phyloP scores from a whole-genome alignment of 805 yeast genomes.

The Brettanomyces anomalus region DNA sequence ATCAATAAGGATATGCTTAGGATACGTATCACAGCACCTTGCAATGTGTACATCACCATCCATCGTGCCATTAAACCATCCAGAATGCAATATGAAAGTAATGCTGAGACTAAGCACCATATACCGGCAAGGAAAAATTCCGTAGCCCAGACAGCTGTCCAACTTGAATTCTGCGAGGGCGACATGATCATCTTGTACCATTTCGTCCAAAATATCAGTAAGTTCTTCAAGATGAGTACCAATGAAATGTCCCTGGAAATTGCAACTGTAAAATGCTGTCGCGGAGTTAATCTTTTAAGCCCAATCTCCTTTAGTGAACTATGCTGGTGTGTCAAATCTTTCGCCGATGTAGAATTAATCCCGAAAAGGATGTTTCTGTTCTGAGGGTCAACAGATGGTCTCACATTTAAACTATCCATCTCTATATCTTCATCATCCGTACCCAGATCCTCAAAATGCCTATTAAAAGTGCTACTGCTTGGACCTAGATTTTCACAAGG shows the following conservation, averaged over 20 bases:
- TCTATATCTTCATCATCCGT: slow-evolving; percentile 4
- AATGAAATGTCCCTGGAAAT: slow-evolving; percentile 73
- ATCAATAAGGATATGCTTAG: slow-evolving; percentile 71
- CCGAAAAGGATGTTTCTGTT: slow-evolving; percentile 13
- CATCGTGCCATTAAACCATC: slow-evolving; percentile 90
- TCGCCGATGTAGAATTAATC: slow-evolving; percentile 19
- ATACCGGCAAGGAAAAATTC: slow-evolving; percentile 76
- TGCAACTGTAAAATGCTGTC: slow-evolving; percentile 68
- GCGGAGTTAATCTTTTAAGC: slow-evolving; percentile 60
- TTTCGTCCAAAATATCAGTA: slow-evolving; percentile 17
- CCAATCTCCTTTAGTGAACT: slow-evolving; percentile 49
- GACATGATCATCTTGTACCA: slow-evolving; percentile 19
- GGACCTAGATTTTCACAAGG: background rate
- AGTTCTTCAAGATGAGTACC: slow-evolving; percentile 19
- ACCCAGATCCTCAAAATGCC: background rate
- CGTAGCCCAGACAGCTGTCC: slow-evolving; percentile 56
- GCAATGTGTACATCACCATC: slow-evolving; percentile 82
- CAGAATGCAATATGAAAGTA: slow-evolving; percentile 70
- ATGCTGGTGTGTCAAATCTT: slow-evolving; percentile 19
- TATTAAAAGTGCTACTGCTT: background rate
- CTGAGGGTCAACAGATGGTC: background rate
- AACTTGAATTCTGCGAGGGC: slow-evolving; percentile 16
- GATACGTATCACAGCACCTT: slow-evolving; percentile 84
- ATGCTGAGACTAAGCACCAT: slow-evolving; percentile 91
- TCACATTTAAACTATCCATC: background rate